These are phyloP conservation scores for Salvia hispanica DNA, from an alignment of 257 asterid species.

Conservation along the genomic window DNA sequence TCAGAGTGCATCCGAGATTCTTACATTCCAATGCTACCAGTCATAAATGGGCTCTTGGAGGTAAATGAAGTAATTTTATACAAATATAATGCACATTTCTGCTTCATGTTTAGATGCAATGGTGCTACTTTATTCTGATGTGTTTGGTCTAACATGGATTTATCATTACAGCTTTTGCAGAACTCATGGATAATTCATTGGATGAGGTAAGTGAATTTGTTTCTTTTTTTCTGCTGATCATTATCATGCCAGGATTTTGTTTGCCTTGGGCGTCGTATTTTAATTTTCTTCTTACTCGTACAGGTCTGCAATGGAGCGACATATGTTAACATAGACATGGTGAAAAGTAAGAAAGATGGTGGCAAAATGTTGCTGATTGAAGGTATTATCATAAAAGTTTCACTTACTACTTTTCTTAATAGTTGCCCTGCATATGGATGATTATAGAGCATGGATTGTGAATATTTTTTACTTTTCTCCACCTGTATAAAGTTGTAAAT, in stretches of 20 bases:
- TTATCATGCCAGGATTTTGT: not conserved
- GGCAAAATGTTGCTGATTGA: conserved; percentile 66
- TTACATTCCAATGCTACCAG: conserved; percentile 92
- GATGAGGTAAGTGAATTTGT: conserved; percentile 92
- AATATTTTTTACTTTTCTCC: too few species aligned
- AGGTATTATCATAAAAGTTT: not conserved
- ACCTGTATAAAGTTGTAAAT: too few species aligned
- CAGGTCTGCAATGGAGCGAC: conserved; percentile 91
- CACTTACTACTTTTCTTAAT: not conserved
- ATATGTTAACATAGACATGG: conserved; percentile 74
- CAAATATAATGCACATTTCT: conserved; percentile 16
- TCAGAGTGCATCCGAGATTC: conserved; percentile 71
- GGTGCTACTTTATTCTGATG: conserved; percentile 26
- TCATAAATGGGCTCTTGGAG: conserved; percentile 94
- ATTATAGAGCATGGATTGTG: too few species aligned
- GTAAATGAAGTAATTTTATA: conserved; percentile 27
- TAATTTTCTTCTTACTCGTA: not conserved
- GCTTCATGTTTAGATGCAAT: not conserved
- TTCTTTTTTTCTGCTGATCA: conserved; percentile 38
- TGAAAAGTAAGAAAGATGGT: conserved; percentile 71
- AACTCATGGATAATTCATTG: conserved; percentile 82
- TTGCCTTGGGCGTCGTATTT: conserved; percentile 28
- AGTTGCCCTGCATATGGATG: too few species aligned
- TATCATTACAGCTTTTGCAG: conserved; percentile 71
- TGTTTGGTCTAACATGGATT: conserved; percentile 19